phyloP scores from a whole-genome alignment of 495 filamentous ascomycete genomes.

The Annulohypoxylon nitens region DNA sequence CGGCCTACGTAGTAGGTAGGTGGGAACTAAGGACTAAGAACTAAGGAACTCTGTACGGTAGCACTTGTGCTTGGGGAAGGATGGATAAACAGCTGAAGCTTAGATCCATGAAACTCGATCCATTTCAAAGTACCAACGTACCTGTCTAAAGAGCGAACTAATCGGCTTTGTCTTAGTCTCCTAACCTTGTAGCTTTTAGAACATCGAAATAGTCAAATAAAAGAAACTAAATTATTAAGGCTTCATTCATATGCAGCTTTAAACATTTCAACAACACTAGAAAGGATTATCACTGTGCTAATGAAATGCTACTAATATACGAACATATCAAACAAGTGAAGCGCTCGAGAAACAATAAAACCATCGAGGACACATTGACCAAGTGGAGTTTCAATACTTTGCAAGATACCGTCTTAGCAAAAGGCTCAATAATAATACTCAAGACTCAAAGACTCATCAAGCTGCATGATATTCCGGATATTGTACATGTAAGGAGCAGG shows the following conservation, averaged over 20 bases:
- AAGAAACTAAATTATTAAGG: not conserved
- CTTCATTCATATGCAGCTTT: slow-evolving; percentile 4
- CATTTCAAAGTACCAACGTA: slow-evolving; percentile 11
- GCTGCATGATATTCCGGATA: slow-evolving; percentile 26
- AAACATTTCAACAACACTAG: not conserved
- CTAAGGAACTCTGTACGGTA: no score
- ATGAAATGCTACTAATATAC: not conserved
- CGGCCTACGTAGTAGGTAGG: no score
- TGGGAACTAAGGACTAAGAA: no score
- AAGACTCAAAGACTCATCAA: not conserved
- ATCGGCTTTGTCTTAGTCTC: slow-evolving; percentile 12
- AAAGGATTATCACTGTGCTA: slow-evolving; percentile 3
- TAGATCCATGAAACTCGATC: slow-evolving; percentile 41
- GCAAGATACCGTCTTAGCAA: slow-evolving; percentile 7
- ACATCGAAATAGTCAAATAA: not conserved
- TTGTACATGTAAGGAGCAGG: slow-evolving; percentile 21
- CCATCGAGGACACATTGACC: not conserved
- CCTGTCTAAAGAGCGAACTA: not conserved
- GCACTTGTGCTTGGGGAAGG: no score
- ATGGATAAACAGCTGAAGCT: slow-evolving; percentile 38
- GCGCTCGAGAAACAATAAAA: slow-evolving; percentile 1
- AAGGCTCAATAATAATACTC: not conserved
- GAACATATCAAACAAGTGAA: not conserved
- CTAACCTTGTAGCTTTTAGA: slow-evolving; percentile 6
- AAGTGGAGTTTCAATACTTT: slow-evolving; percentile 15